Percentiles rank a stretch among this genome's conserved stretches.
Conservation (phyloP, 2,329 filamentous ascomycete species). For the Penicillium crustosum region DNA sequence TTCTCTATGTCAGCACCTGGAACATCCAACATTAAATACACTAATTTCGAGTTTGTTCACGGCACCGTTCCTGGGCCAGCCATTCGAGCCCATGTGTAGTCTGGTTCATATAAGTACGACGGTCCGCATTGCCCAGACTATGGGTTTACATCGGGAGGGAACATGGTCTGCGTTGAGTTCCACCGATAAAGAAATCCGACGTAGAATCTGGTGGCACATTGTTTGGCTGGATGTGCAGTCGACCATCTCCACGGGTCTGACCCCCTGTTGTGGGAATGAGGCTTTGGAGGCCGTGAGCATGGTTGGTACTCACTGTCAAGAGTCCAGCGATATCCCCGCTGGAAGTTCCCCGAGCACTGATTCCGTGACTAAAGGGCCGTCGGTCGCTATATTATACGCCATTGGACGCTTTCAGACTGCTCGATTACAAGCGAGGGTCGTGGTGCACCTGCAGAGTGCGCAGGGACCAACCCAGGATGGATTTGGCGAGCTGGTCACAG, state of each 20-base stretch:
- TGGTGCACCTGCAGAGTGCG: neutral
- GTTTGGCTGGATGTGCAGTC: conserved; percentile 24
- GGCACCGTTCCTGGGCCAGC: neutral
- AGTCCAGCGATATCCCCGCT: neutral
- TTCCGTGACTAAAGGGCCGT: neutral
- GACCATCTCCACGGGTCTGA: conserved; percentile 21
- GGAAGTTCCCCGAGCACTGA: neutral
- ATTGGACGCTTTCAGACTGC: neutral
- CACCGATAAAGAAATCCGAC: conserved; percentile 8
- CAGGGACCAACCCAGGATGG: neutral
- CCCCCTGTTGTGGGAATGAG: conserved; percentile 11
- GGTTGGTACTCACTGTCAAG: neutral
- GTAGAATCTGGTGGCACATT: conserved; percentile 23
- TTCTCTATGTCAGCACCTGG: neutral
- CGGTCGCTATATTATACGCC: neutral
- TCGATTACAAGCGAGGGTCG: neutral
- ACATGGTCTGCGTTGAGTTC: neutral
- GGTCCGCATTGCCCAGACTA: neutral
- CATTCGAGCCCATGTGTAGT: neutral
- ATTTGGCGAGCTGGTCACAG: neutral
- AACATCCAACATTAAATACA: neutral
- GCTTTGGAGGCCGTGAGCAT: neutral
- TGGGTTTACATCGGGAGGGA: neutral
- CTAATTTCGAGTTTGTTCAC: neutral
- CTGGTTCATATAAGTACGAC: neutral